Evolutionary conservation across 164 flowering plant genomes (phyloP), one percentile per base, ranked within the genome.

Genomic region (Buxus sempervirens): DNA sequence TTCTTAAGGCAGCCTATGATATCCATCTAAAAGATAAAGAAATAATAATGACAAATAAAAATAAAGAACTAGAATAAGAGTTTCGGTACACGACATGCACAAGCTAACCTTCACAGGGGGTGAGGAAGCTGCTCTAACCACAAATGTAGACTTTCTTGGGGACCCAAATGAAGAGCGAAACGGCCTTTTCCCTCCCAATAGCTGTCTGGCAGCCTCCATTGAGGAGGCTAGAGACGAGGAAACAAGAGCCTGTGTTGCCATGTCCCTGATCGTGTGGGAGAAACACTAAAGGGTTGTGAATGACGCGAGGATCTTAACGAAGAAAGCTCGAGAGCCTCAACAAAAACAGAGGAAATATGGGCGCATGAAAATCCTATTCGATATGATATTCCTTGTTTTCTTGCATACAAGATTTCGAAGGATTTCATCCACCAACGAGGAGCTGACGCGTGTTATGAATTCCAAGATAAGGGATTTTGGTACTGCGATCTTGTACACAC

Each of bases 91-190:
- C n/a, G n/a, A n/a, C n/a, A n/a, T n/a, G n/a, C n/a, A n/a, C n/a
- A 63, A 3, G 62, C 48, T 57, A 55, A 90, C 97, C 97, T 87
- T 90, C 28, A 86, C 95, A 42, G 95, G 96, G 20, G 98, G 97
- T 65, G 96, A 85, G 19, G 97, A 62, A 60, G 95, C 81, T 5
- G 97, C 96, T 72, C 75, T 84, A 25, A 90, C 92, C 49, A 88
- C 82, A 65, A 85, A 88, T 24, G 95, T 84, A 53, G 75, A 77
- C 72, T 70, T 87, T 70, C 83, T 82, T 48, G 79, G 58, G 6
- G 83, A 72, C 13, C 63, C 76, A 58, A 65, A 20, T 20, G 72
- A 15, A 59, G 83, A 74, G 53, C 70, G 82, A 58, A 69, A 19
- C 1, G 86, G 77, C 68, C 87, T 85, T 45, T 15, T 45, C 42